These are phyloP conservation scores for Colletotrichum zoysiae DNA, from an alignment of 2,329 filamentous ascomycete genomes.

Conservation along the genomic window DNA sequence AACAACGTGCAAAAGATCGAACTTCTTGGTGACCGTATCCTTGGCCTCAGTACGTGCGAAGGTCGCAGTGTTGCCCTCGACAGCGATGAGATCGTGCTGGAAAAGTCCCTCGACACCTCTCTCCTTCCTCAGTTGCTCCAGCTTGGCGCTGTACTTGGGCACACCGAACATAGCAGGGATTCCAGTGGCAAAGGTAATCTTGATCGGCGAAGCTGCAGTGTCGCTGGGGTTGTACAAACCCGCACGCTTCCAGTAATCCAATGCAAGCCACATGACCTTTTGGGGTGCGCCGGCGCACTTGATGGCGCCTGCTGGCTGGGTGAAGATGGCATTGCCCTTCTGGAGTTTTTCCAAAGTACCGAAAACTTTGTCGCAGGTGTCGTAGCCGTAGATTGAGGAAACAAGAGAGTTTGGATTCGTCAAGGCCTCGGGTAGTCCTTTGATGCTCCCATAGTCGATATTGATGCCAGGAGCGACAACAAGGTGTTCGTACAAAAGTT, in stretches of 20 bases:
- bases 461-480: slow-evolving; percentile 71
- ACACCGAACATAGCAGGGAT: slow-evolving; percentile 71
- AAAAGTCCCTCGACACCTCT: slow-evolving; percentile 70
- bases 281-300: slow-evolving; percentile 74
- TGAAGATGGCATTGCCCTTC: slow-evolving; percentile 68
- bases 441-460: slow-evolving; percentile 63
- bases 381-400: slow-evolving; percentile 70
- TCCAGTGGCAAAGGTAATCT: slow-evolving; percentile 68
- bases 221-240: slow-evolving; percentile 62
- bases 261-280: slow-evolving; percentile 72
- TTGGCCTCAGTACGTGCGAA: slow-evolving; percentile 61
- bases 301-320: slow-evolving; percentile 68
- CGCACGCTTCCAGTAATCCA: slow-evolving; percentile 68
- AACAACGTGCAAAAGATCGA: slow-evolving; percentile 68
- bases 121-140: slow-evolving; percentile 66
- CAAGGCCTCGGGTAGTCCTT: slow-evolving; percentile 69
- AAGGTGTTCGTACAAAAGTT: slow-evolving; percentile 72
- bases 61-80: slow-evolving; percentile 65
- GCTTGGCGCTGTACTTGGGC: slow-evolving; percentile 67
- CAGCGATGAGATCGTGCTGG: slow-evolving; percentile 66
- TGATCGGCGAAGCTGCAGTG: slow-evolving; percentile 57
- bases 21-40: slow-evolving; percentile 59
- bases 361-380: slow-evolving; percentile 67
- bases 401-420: slow-evolving; percentile 61
- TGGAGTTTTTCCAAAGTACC: slow-evolving; percentile 60